Conservation (phyloP, 768 basidiomycete genomes). For the Termitomyces sp. region DNA sequence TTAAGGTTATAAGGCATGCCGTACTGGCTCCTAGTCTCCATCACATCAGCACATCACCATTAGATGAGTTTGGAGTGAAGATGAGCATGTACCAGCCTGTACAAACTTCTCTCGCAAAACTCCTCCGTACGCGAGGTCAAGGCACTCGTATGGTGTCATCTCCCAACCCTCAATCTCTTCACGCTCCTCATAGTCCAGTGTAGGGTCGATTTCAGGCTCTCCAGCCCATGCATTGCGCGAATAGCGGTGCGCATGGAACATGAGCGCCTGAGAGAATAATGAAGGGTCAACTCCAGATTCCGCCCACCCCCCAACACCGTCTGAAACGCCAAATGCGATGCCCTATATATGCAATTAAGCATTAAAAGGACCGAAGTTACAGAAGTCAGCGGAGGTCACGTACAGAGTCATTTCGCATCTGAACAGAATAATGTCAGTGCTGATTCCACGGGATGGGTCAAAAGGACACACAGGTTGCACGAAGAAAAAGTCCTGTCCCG, state of each 20-base stretch:
- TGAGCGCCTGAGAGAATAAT: slow-evolving; percentile 86
- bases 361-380: not conserved
- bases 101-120: slow-evolving; percentile 66
- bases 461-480: slow-evolving; percentile 58
- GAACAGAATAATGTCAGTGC: slow-evolving; percentile 2
- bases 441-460: not conserved
- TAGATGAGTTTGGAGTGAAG: slow-evolving; percentile 15
- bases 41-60: slow-evolving; percentile 12
- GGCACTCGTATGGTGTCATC: slow-evolving; percentile 64
- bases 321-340: slow-evolving; percentile 79
- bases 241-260: slow-evolving; percentile 81
- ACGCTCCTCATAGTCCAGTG: slow-evolving; percentile 64
- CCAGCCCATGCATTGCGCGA: slow-evolving; percentile 75
- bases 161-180: slow-evolving; percentile 75
- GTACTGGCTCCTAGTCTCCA: slow-evolving; percentile 71
- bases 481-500: slow-evolving; percentile 51
- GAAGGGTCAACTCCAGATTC: slow-evolving; percentile 82
- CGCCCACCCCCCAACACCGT: slow-evolving; percentile 93
- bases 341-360: slow-evolving; percentile 43
- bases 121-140: slow-evolving; percentile 68
- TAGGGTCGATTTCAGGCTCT: slow-evolving; percentile 80
- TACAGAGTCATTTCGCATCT: slow-evolving; percentile 83
- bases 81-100: slow-evolving; percentile 51
- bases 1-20: slow-evolving; percentile 71
- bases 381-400: slow-evolving; percentile 33